Percentiles rank a stretch among this genome's conserved stretches.
phyloP scores from a whole-genome alignment of 495 filamentous ascomycete species.

The Umbilicaria muhlenbergii region DNA sequence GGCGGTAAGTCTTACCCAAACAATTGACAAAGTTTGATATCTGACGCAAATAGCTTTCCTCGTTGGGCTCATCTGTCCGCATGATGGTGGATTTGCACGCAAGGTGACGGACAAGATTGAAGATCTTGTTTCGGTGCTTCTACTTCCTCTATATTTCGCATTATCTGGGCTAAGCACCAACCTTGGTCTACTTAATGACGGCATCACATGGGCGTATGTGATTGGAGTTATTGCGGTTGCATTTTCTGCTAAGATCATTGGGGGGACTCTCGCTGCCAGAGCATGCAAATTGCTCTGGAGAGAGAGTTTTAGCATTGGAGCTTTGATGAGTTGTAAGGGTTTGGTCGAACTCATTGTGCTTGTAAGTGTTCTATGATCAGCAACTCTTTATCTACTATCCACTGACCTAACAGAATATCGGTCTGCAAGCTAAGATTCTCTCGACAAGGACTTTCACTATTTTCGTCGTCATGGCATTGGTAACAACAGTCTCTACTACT shows the following conservation, averaged over 20 bases:
- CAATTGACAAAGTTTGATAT: too few relatives aligned
- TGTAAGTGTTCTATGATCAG: constrained; percentile 33
- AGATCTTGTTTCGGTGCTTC: constrained; percentile 76
- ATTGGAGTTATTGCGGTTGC: constrained; percentile 70
- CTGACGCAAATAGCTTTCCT: constrained; percentile 40
- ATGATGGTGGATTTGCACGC: constrained; percentile 88
- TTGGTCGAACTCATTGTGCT: constrained; percentile 90
- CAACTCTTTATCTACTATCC: constrained; percentile 12
- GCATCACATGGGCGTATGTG: constrained; percentile 86
- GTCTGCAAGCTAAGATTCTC: constrained; percentile 79
- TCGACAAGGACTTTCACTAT: constrained; percentile 86
- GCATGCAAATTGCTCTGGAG: constrained; percentile 74
- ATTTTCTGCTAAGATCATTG: constrained; percentile 72
- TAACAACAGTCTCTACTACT: constrained; percentile 85
- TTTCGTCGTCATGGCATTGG: constrained; percentile 94
- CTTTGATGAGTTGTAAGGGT: constrained; percentile 95
- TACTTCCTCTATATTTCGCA: constrained; percentile 90
- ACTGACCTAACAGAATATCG: constrained; percentile 57
- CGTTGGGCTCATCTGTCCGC: constrained; percentile 82
- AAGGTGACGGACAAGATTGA: constrained; percentile 94
- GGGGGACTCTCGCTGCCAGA: constrained; percentile 69
- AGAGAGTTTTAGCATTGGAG: constrained; percentile 82
- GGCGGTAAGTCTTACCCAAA: constrained; percentile 22
- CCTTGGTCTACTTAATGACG: constrained; percentile 67
- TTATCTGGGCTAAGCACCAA: constrained; percentile 84